Evolutionary conservation across 495 filamentous ascomycete species (phyloP).

Genomic region (Aspergillus diversus): DNA sequence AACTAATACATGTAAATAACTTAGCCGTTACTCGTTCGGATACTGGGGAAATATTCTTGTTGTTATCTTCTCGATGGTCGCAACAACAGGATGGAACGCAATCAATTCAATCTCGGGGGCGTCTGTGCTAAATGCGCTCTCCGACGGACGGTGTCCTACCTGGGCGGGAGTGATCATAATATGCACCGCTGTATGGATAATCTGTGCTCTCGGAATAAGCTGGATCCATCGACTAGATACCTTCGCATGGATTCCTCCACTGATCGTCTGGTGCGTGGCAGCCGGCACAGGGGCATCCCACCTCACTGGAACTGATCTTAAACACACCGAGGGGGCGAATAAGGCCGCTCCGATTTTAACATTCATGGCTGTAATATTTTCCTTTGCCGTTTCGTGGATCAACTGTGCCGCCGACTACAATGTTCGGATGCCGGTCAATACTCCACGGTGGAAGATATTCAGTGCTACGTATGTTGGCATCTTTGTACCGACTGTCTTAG

Average conservation of each 20-base stretch:
- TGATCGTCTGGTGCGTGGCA: conserved; percentile 45
- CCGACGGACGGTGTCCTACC: conserved; percentile 29
- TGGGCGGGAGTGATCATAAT: conserved; percentile 35
- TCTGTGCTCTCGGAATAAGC: conserved; percentile 29
- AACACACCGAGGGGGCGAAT: conserved; percentile 47
- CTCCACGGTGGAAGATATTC: conserved; percentile 58
- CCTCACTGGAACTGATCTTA: conserved; percentile 37
- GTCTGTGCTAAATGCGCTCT: conserved; percentile 30
- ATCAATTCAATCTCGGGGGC: conserved; percentile 38
- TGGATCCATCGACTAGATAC: conserved; percentile 35
- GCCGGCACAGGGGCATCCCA: conserved; percentile 39
- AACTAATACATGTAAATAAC: not conserved
- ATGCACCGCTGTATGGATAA: conserved; percentile 30
- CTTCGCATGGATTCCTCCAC: conserved; percentile 40
- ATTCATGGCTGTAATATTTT: conserved; percentile 65
- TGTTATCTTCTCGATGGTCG: conserved; percentile 33
- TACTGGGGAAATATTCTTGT: conserved; percentile 37
- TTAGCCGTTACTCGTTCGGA: conserved; percentile 35
- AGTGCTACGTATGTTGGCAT: conserved; percentile 64
- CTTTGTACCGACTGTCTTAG: conserved; percentile 63
- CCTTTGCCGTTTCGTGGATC: conserved; percentile 68
- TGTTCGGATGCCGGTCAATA: conserved; percentile 62
- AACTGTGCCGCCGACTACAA: conserved; percentile 70
- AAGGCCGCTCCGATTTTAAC: conserved; percentile 62
- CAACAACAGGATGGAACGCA: conserved; percentile 34